A percentile compares a stretch with the other conserved stretches of the same genome.
Evolutionary conservation across 116 monocot species (phyloP).

Genomic region (Dioscorea cayenensis): DNA sequence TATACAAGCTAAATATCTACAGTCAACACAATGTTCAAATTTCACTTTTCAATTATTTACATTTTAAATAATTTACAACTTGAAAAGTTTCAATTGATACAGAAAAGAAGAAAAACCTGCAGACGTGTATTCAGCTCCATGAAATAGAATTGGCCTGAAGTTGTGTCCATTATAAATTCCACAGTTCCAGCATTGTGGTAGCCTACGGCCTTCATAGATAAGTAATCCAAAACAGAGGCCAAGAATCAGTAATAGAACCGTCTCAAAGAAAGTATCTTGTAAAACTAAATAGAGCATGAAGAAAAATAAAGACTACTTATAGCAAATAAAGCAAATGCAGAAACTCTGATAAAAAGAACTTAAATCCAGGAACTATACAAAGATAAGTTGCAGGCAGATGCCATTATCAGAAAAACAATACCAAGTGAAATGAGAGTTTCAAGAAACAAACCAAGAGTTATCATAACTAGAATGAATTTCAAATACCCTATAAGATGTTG

Average conservation of each 20-base stretch:
- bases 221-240: constrained; percentile 25
- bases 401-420: not conserved
- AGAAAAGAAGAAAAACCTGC: constrained; percentile 44
- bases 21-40: no score
- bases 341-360: no score
- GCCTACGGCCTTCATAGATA: constrained; percentile 83
- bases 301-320: no score
- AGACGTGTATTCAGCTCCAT: constrained; percentile 99
- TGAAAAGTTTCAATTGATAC: not conserved
- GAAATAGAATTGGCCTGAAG: constrained; percentile 83
- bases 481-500: no score
- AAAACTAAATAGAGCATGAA: no score
- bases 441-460: no score
- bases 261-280: not conserved
- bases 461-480: no score
- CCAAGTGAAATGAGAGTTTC: no score
- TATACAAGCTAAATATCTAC: no score
- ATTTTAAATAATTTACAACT: not conserved
- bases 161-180: constrained; percentile 94
- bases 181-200: constrained; percentile 98
- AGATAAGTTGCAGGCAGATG: not conserved
- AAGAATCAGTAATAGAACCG: not conserved
- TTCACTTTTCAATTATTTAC: not conserved
- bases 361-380: no score
- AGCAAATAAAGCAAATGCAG: no score